Base-by-base conservation (phyloP, 805 yeast species). In the Kluyveromyces lactis region DNA sequence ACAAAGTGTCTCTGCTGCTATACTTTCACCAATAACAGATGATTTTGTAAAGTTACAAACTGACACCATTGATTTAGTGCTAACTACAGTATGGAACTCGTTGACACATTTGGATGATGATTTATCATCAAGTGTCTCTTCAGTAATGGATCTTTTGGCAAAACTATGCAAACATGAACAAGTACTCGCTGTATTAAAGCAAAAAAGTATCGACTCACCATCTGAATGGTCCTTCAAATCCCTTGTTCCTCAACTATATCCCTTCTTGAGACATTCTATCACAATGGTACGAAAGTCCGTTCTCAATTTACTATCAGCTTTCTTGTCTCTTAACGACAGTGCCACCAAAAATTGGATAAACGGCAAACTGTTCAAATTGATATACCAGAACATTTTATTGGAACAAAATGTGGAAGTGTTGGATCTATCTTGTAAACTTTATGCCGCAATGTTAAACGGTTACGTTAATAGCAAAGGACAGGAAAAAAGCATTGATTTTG, bases 1-100 rank as follows among this genome's bases (percentile, higher is more conserved):
- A 18, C 97, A 94, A 59, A 87, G 96, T 7, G 96, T 90, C 33
- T 87, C 95, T 18, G 97, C 98, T 0, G 83, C 95, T 2, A 86
- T 95, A 1, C 66, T 92, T 38, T 71, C 90, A 0, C 98, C 98
- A 3, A 85, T 92, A 34, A 87, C 95, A 1, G 68, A 72, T n/a
- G 85, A 86, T 47, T 86, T 90, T 58, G 89, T 89, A n/a, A 67
- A 71, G 28, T 64, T 81, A 32, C 74, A 79, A 39, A 65, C 72
- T 15, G 53, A 57, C 4, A 63, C 69, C 1, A 68, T 79, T 26
- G 68, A 68, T 33, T 48, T 60, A 15, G 64, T 78, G 10, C 56
- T 78, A 18, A 70, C 73, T 10, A 92, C 87, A 2, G 79, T 92
- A n/a, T 92, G 98, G 98, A 80, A 77, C 38, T 85, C 94, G 39